These are phyloP conservation scores for Rhododendron williamsianum DNA, from an alignment of 148 eudicot genomes.

Conservation along the genomic window DNA sequence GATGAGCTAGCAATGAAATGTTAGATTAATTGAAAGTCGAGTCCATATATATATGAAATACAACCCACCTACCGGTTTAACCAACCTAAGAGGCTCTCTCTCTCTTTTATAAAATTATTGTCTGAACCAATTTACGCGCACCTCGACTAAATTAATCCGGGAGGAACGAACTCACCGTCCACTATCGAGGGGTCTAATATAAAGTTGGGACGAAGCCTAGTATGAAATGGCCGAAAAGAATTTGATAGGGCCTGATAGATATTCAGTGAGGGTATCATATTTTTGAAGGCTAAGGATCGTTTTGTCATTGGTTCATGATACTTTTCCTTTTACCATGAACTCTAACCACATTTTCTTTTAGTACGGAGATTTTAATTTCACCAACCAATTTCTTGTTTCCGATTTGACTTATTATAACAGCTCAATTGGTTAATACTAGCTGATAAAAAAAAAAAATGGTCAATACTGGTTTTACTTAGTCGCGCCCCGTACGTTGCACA, in stretches of 20 bases:
- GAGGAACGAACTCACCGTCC: too few species aligned
- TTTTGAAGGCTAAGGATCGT: background rate
- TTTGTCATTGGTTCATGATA: background rate
- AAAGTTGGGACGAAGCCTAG: too few species aligned
- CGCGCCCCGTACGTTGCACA: background rate
- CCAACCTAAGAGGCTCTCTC: background rate
- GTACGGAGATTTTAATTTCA: background rate
- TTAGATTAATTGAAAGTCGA: background rate
- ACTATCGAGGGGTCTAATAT: too few species aligned
- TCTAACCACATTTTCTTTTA: too few species aligned
- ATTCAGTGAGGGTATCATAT: background rate
- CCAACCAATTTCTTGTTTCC: background rate
- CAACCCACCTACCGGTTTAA: background rate
- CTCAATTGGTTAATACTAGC: background rate
- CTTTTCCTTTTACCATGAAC: background rate
- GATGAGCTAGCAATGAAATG: background rate
- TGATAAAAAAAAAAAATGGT: too few species aligned
- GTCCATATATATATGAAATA: background rate
- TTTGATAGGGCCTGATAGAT: too few species aligned
- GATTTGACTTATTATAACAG: background rate
- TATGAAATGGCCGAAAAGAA: too few species aligned
- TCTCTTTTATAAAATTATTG: too few species aligned
- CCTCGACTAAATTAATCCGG: too few species aligned
- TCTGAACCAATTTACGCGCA: fast-evolving
- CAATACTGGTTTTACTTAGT: too few species aligned